These are phyloP conservation scores for Gyrodon lividus DNA, from an alignment of 768 basidiomycete species.

Conservation along the genomic window DNA sequence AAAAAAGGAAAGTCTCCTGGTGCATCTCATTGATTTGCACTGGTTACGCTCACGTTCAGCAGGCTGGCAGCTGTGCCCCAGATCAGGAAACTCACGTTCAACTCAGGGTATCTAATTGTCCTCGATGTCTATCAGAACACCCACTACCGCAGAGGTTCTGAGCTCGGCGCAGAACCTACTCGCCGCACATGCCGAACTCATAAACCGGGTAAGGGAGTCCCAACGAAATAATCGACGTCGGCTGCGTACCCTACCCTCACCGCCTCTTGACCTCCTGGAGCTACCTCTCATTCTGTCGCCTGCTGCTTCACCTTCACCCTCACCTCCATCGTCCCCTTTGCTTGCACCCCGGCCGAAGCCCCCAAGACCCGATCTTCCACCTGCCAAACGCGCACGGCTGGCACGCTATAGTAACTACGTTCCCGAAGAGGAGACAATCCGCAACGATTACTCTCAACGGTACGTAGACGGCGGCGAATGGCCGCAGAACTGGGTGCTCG, in stretches of 20 bases:
- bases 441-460: slow-evolving; percentile 90
- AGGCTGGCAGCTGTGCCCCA: neutral
- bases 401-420: slow-evolving; percentile 79
- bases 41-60: neutral
- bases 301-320: slow-evolving; percentile 48
- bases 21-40: neutral
- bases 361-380: slow-evolving; percentile 53
- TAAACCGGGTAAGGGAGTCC: slow-evolving; percentile 51
- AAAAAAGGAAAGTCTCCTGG: slow-evolving; percentile 18
- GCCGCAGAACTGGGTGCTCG: slow-evolving; percentile 92
- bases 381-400: slow-evolving; percentile 71
- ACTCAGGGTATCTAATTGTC: no score
- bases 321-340: slow-evolving; percentile 47
- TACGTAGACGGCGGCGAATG: slow-evolving; percentile 92
- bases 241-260: slow-evolving; percentile 53
- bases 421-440: slow-evolving; percentile 92
- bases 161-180: slow-evolving; percentile 65
- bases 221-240: slow-evolving; percentile 60
- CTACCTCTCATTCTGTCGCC: slow-evolving; percentile 61
- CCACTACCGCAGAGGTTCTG: slow-evolving; percentile 47
- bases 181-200: slow-evolving; percentile 56
- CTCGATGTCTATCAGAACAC: slow-evolving; percentile 10
- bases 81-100: neutral
- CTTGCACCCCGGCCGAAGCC: slow-evolving; percentile 34
- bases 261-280: slow-evolving; percentile 52